Evolutionary conservation across 73 alveolate genomes (phyloP), one percentile per base, ranked within the genome.

Genomic region (Symbiodinium pilosum): DNA sequence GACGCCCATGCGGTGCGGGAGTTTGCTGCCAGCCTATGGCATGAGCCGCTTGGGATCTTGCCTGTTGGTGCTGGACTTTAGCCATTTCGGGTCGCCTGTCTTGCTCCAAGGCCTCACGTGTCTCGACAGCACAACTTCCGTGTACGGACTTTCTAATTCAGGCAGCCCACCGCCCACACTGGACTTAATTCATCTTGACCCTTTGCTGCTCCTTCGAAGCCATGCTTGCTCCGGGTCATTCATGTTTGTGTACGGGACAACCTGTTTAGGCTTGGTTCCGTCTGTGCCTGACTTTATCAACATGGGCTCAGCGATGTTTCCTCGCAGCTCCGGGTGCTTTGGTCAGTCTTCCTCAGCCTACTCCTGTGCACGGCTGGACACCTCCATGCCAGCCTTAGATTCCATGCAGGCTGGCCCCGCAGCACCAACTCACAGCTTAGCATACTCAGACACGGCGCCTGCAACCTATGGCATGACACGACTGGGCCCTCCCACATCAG

Each of bases 401-500:
- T 47, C 77, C 44, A 52, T 69, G 83, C 47, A 44, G 43, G 44
- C 52, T 32, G 98, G 98, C 20, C 7, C 44, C 12, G n/a, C 85
- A 18, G 41, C 54, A 47, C 54, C 38, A 36, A 42, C 68, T 75
- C 92, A 71, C 26, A 54, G 93, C 54, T 83, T 73, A 30, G 93
- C 87, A 26, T 44, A 36, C 28, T 34, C 42, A 18, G 99, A 81
- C 51, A 24, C 30, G 12, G 38, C 59, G 56, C 52, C 30, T 26
- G 64, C 44, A 52, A 68, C 59, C 40, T 93, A 83, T 93, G 99
- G 99, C 87, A 47, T 93, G 99, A 47, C 99, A 18, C 39, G 93
- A 43, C 98, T 52, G 28, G 98, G 42, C 52, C 28, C 28, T 54
- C 8, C 32, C 42, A 52, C 44, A 4, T 52, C 68, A 41, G 98